A percentile compares a stretch with the other conserved stretches of the same genome.
Evolutionary conservation across 106 monocot species (phyloP).

Genomic region (Xerophyta viscosa): DNA sequence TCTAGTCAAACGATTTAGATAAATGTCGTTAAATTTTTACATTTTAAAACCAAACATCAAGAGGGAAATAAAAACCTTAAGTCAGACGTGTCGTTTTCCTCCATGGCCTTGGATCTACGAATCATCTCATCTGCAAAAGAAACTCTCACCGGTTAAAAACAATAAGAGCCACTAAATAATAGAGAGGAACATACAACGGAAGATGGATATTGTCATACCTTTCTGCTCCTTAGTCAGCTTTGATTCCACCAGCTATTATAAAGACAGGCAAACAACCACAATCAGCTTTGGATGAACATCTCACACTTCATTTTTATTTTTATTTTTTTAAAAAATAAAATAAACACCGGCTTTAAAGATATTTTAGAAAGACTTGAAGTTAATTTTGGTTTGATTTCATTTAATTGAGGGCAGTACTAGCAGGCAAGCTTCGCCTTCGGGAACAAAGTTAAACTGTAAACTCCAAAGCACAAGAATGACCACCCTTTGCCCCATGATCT

Average conservation of each 20-base stretch:
- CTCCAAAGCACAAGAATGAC: too few relatives aligned
- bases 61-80: constrained; percentile 27
- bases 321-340: too few relatives aligned
- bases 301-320: too few relatives aligned
- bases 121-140: constrained; percentile 57
- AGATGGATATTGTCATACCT: constrained; percentile 67
- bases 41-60: constrained; percentile 3
- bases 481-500: too few relatives aligned
- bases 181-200: too few relatives aligned
- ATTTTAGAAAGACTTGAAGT: too few relatives aligned
- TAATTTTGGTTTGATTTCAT: too few relatives aligned
- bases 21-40: not conserved
- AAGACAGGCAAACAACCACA: not conserved
- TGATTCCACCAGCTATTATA: constrained; percentile 51
- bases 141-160: constrained; percentile 2
- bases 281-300: not conserved
- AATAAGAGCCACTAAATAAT: not conserved
- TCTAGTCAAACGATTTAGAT: not conserved
- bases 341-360: too few relatives aligned
- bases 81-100: constrained; percentile 60
- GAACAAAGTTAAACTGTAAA: too few relatives aligned
- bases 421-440: too few relatives aligned
- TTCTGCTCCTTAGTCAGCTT: constrained; percentile 74
- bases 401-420: too few relatives aligned
- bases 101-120: constrained; percentile 54